Base-by-base conservation (phyloP, 2,329 filamentous ascomycete species). In the Thermochaetoides dissita region DNA sequence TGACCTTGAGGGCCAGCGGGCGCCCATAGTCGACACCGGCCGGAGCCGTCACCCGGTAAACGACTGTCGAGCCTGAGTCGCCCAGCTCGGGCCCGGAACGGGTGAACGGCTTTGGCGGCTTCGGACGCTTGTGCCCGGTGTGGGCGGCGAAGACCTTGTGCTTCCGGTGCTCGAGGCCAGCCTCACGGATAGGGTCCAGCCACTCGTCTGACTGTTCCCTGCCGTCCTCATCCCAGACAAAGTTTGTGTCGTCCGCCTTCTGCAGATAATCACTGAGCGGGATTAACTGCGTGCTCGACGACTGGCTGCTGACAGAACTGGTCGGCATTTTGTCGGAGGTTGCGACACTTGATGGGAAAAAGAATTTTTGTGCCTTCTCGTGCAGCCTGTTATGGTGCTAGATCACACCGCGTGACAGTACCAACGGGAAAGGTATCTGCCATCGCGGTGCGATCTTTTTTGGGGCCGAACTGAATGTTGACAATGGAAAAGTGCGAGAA, bases 81-180 rank as follows among this genome's bases (percentile, higher is more conserved):
- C 53, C 53, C 6, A 55, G 47, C 28, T 51, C 45, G 1, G 39
- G 32, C 7, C 46, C 47, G 4, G 45, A 40, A 8, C 48, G 47
- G 3, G 49, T 34, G 29, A 54, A 53, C 2, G 51, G 53, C 8
- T 31, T 38, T 0, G 51, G 51, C 5, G 48, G 49, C 6, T 33
- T 49, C 8, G 51, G 44, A n/a, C 51, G 53, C 12, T 53, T 50
- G 30, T 52, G 53, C 36, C 48, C 44, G 33, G 32, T 10, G 34
- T 55, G 51, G 29, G 48, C 39, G 17, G 17, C 17, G 10, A 55
- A 54, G 6, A 55, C 50, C 40, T 55, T 55, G 47, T 55, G 53
- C 33, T 54, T 55, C 9, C 33, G 37, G 2, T 38, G 30, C 8
- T 50, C 41, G n/a, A 55, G 51, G 3, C 41, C 39, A 6, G 48